Evolutionary conservation across 2,329 filamentous ascomycete genomes (phyloP).

Genomic region (Fusarium graminum): DNA sequence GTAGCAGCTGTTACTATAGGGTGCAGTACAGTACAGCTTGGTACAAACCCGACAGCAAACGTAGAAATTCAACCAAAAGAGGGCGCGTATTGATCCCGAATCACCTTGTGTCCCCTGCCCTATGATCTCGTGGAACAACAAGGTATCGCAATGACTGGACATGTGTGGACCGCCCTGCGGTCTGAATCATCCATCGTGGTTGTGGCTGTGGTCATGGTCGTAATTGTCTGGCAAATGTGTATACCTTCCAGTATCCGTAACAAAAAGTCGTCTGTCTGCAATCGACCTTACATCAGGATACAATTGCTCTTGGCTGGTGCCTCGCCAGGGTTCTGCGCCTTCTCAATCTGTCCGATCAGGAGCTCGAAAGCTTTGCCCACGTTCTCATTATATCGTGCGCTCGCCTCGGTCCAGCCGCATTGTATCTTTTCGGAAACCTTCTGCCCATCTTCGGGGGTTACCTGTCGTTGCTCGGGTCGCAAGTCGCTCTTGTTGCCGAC

Average conservation of each 20-base stretch:
- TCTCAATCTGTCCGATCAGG: constrained; percentile 95
- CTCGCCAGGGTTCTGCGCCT: constrained; percentile 89
- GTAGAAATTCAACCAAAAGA: constrained; percentile 39
- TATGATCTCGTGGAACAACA: constrained; percentile 31
- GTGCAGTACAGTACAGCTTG: constrained; percentile 15
- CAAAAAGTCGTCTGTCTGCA: background rate
- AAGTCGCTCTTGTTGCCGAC: constrained; percentile 98
- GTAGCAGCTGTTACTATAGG: background rate
- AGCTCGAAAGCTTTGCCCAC: constrained; percentile 93
- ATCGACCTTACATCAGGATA: constrained; percentile 76
- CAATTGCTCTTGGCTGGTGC: constrained; percentile 86
- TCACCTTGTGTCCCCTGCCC: constrained; percentile 29
- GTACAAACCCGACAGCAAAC: constrained; percentile 24
- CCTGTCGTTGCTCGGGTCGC: constrained; percentile 91
- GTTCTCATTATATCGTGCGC: constrained; percentile 93
- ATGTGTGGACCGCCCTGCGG: constrained; percentile 40
- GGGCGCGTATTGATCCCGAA: constrained; percentile 29
- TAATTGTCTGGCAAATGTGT: constrained; percentile 21
- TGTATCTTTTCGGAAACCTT: constrained; percentile 87
- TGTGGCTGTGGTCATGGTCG: constrained; percentile 21
- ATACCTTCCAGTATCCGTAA: constrained; percentile 5
- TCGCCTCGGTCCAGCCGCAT: constrained; percentile 95
- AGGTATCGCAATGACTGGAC: constrained; percentile 18
- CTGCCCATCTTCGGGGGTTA: constrained; percentile 86
- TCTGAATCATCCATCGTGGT: constrained; percentile 23